Evolutionary conservation across 2,329 filamentous ascomycete species (phyloP).

Genomic region (Tolypocladium sp.): DNA sequence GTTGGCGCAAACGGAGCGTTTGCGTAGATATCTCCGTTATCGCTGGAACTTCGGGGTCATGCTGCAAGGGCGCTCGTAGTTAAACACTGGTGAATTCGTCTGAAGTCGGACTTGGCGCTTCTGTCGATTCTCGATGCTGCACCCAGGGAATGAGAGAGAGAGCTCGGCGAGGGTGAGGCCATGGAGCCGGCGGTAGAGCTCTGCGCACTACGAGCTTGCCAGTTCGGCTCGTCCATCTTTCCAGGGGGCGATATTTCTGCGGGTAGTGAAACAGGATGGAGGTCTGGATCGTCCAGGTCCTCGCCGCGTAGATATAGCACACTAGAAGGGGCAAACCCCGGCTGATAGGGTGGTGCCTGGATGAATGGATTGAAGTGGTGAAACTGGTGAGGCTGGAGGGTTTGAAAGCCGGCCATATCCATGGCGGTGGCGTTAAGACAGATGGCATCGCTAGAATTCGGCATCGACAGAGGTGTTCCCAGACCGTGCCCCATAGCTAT

Average conservation of each 20-base stretch:
- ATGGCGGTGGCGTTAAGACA: constrained; percentile 50
- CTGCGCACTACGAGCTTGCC: constrained; percentile 43
- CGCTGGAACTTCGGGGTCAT: too few species aligned
- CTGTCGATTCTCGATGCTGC: too few species aligned
- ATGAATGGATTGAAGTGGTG: constrained; percentile 64
- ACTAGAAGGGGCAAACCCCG: constrained; percentile 68
- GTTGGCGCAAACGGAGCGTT: too few species aligned
- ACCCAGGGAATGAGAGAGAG: too few species aligned
- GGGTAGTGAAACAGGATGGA: constrained; percentile 64
- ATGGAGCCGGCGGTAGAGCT: constrained; percentile 53
- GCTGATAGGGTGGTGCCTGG: constrained; percentile 45
- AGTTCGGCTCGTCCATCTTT: constrained; percentile 37
- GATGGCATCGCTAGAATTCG: constrained; percentile 56
- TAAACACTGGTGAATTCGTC: too few species aligned
- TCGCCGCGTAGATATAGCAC: constrained; percentile 70
- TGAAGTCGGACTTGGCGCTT: too few species aligned
- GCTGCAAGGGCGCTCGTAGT: too few species aligned
- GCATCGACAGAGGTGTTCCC: constrained; percentile 72
- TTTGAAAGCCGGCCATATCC: constrained; percentile 61
- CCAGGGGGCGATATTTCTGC: constrained; percentile 57
- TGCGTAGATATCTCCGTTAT: too few species aligned
- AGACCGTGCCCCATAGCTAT: constrained; percentile 67
- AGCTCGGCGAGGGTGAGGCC: constrained; percentile 59
- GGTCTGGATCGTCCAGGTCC: constrained; percentile 70
- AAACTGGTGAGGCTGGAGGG: constrained; percentile 50